Evolutionary conservation across 2,329 filamentous ascomycete species (phyloP).

Genomic region (Colletotrichum shisoi): DNA sequence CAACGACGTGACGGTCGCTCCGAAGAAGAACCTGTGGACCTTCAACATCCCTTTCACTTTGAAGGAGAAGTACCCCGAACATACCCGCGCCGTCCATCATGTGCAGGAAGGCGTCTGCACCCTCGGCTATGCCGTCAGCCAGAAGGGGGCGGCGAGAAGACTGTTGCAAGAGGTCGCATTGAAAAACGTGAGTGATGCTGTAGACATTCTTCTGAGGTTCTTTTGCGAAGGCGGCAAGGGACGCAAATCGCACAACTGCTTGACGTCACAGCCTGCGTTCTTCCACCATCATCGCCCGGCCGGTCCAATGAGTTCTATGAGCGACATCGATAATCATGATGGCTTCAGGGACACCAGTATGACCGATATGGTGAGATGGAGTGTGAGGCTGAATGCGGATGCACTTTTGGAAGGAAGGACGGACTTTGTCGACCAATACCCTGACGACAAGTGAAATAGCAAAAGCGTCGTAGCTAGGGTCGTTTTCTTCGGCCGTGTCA

Average conservation of each 20-base stretch:
- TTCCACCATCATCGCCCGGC: conserved; percentile 57
- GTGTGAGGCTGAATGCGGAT: conserved; percentile 53
- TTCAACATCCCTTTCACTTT: conserved; percentile 50
- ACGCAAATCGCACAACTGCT: conserved; percentile 50
- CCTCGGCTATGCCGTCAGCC: conserved; percentile 56
- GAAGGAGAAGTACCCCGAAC: conserved; percentile 49
- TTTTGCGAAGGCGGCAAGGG: conserved; percentile 54
- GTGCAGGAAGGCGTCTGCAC: conserved; percentile 52
- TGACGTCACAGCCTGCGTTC: conserved; percentile 54
- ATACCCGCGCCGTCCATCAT: conserved; percentile 57
- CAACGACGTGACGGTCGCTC: conserved; percentile 50
- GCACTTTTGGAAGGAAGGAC: conserved; percentile 49
- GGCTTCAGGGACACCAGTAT: conserved; percentile 44
- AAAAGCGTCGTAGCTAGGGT: not conserved
- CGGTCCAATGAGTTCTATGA: conserved; percentile 48
- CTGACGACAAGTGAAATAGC: conserved; percentile 38
- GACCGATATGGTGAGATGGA: conserved; percentile 52
- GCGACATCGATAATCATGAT: conserved; percentile 50
- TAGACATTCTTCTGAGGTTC: conserved; percentile 57
- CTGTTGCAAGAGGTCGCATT: conserved; percentile 56
- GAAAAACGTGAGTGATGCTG: conserved; percentile 50
- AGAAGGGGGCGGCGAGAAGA: conserved; percentile 54
- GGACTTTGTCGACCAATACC: conserved; percentile 45
- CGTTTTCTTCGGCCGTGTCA: too few relatives aligned
- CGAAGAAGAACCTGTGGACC: conserved; percentile 47